Conservation (phyloP, 495 filamentous ascomycete genomes). For the Sabuloglossum arenarium region DNA sequence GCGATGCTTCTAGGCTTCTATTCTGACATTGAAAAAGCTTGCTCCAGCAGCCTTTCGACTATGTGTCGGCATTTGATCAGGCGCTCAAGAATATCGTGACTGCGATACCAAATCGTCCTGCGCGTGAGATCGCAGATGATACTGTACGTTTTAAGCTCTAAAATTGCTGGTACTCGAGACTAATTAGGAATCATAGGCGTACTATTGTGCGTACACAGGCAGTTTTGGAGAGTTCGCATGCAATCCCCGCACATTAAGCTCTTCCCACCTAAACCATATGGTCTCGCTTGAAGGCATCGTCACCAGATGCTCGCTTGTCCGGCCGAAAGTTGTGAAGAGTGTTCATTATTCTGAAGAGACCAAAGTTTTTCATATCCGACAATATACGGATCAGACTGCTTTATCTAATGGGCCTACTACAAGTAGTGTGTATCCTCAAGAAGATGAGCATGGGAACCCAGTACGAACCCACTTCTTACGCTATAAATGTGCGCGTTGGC, state of each 20-base stretch:
- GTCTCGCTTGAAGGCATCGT: constrained; percentile 96
- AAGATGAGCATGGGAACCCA: constrained; percentile 66
- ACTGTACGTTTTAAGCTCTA: constrained; percentile 22
- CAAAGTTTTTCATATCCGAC: constrained; percentile 59
- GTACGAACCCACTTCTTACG: constrained; percentile 17
- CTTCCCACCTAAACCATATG: constrained; percentile 80
- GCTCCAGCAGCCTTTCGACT: constrained; percentile 74
- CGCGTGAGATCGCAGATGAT: constrained; percentile 38
- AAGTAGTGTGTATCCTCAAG: constrained; percentile 79
- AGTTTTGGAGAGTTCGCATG: constrained; percentile 88
- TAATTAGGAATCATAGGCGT: constrained; percentile 26
- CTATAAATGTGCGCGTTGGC: not conserved
- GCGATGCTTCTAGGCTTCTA: not conserved
- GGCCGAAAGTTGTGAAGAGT: constrained; percentile 92
- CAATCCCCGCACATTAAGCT: constrained; percentile 84
- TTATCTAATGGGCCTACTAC: constrained; percentile 69
- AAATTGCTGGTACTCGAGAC: not conserved
- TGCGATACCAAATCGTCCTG: constrained; percentile 43
- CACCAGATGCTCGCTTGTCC: constrained; percentile 82
- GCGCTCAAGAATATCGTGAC: constrained; percentile 77
- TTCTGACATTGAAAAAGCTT: constrained; percentile 25
- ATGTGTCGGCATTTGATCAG: constrained; percentile 62
- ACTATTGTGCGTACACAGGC: constrained; percentile 88
- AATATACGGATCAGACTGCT: constrained; percentile 94
- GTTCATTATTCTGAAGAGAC: constrained; percentile 85